Evolutionary conservation across 1,139 yeast genomes (phyloP).

Genomic region (Nakaseomyces bracarensis): DNA sequence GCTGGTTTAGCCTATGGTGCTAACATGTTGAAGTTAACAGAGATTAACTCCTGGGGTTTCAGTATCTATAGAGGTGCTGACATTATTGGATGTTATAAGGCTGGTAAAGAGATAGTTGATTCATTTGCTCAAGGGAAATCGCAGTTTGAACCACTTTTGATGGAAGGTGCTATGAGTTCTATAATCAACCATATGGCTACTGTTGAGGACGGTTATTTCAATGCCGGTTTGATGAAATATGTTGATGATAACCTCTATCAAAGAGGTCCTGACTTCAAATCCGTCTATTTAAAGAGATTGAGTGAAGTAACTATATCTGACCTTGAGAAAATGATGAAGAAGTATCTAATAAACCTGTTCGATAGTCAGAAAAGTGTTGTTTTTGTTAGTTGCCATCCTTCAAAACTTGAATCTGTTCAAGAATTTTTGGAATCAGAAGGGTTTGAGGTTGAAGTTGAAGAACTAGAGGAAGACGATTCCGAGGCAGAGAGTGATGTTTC

Average conservation of each 20-base stretch:
- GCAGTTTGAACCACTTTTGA: conserved; percentile 47
- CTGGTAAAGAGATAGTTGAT: conserved; percentile 59
- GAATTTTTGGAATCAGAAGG: conserved; percentile 47
- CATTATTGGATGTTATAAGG: conserved; percentile 59
- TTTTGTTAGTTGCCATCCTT: conserved; percentile 68
- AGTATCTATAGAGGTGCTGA: conserved; percentile 80
- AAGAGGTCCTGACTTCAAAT: conserved; percentile 60
- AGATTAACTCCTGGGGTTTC: conserved; percentile 59
- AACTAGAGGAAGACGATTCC: conserved; percentile 33
- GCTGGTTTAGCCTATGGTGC: conserved; percentile 94
- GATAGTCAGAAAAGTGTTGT: conserved; percentile 46
- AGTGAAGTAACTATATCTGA: conserved; percentile 50
- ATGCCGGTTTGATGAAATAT: conserved; percentile 61
- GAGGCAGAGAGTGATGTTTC: background rate
- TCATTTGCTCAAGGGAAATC: conserved; percentile 48
- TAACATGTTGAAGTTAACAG: conserved; percentile 48
- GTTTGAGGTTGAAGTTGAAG: conserved; percentile 53
- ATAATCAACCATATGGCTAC: conserved; percentile 66
- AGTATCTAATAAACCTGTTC: conserved; percentile 58
- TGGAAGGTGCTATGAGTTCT: conserved; percentile 69
- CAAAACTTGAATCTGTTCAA: conserved; percentile 44
- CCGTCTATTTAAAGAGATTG: conserved; percentile 41
- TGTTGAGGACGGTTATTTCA: conserved; percentile 48
- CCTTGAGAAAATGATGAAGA: conserved; percentile 45
- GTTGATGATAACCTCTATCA: conserved; percentile 56